Evolutionary conservation across 2,329 filamentous ascomycete species (phyloP).

Genomic region (Colletotrichum incanum): DNA sequence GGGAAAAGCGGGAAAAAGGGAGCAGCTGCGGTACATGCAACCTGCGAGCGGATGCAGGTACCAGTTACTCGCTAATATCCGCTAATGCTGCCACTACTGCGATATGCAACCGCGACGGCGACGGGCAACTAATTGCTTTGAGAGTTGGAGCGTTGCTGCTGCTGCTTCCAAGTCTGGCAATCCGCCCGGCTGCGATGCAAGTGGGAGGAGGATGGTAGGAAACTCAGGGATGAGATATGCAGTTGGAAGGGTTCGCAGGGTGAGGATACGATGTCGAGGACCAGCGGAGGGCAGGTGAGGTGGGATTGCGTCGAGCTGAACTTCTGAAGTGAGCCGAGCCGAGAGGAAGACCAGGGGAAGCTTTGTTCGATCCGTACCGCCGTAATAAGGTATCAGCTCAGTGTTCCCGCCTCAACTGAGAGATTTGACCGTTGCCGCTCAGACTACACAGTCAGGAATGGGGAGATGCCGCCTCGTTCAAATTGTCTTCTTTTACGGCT

Average conservation of each 20-base stretch:
- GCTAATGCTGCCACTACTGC: slow-evolving; percentile 36
- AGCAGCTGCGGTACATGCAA: slow-evolving; percentile 39
- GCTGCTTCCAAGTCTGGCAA: slow-evolving; percentile 13
- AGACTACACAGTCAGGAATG: slow-evolving; percentile 13
- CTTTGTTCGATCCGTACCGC: not conserved
- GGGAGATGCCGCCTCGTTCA: slow-evolving; percentile 28
- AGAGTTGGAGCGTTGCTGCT: not conserved
- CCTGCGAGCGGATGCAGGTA: slow-evolving; percentile 40
- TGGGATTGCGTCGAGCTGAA: slow-evolving; percentile 21
- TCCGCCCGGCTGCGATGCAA: not conserved
- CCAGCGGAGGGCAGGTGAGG: not conserved
- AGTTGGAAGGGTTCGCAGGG: not conserved
- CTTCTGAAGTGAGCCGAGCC: not conserved
- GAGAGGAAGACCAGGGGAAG: not conserved
- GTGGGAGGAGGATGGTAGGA: slow-evolving; percentile 24
- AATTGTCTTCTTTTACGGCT: slow-evolving; percentile 22
- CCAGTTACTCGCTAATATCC: slow-evolving; percentile 41
- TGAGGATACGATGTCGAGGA: not conserved
- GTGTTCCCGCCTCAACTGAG: slow-evolving; percentile 27
- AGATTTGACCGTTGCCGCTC: slow-evolving; percentile 15
- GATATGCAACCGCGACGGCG: slow-evolving; percentile 17
- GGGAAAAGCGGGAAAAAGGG: slow-evolving; percentile 37
- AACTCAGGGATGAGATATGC: not conserved
- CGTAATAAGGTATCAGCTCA: slow-evolving; percentile 14
- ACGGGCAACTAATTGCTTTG: slow-evolving; percentile 11